Percentiles rank a stretch among this genome's conserved stretches.
These are phyloP conservation scores for Aspergillus sp. DNA, from an alignment of 2,329 filamentous ascomycete species.

Conservation along the genomic window DNA sequence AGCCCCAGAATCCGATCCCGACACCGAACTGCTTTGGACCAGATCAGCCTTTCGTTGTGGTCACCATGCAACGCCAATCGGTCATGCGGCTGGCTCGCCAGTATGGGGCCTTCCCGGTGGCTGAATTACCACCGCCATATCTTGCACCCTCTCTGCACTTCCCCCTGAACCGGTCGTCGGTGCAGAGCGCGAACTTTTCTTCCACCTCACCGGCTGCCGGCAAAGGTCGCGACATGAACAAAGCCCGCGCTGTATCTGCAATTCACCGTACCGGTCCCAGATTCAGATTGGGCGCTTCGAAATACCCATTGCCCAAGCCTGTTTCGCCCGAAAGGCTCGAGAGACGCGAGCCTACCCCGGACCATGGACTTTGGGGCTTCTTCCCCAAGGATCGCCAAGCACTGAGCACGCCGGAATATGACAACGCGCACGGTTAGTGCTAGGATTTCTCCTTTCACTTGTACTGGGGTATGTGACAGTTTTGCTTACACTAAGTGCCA, in stretches of 20 bases:
- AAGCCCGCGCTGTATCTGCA: constrained; percentile 75
- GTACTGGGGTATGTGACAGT: not conserved
- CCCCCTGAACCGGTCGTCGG: constrained; percentile 29
- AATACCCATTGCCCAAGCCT: constrained; percentile 72
- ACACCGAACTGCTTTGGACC: constrained; percentile 6
- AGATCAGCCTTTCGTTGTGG: constrained; percentile 11
- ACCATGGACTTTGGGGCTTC: constrained; percentile 92
- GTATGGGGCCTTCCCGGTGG: constrained; percentile 32
- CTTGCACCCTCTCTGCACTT: constrained; percentile 45
- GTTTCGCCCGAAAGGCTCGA: constrained; percentile 55
- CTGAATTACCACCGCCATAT: constrained; percentile 45
- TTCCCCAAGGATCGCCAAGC: constrained; percentile 71
- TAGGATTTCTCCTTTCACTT: not conserved
- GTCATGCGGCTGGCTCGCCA: constrained; percentile 35
- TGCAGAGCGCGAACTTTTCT: constrained; percentile 46
- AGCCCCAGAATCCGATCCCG: constrained; percentile 24
- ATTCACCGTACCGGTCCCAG: constrained; percentile 74
- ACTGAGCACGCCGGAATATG: constrained; percentile 71
- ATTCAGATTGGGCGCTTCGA: constrained; percentile 71
- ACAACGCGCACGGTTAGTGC: constrained; percentile 63
- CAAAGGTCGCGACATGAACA: constrained; percentile 71
- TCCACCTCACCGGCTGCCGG: constrained; percentile 55
- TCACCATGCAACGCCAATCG: constrained; percentile 39
- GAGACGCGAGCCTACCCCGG: constrained; percentile 56
- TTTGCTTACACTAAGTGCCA: constrained; percentile 29